Conservation (phyloP, 208 protist genomes). For the Trypanosoma conorhini region DNA sequence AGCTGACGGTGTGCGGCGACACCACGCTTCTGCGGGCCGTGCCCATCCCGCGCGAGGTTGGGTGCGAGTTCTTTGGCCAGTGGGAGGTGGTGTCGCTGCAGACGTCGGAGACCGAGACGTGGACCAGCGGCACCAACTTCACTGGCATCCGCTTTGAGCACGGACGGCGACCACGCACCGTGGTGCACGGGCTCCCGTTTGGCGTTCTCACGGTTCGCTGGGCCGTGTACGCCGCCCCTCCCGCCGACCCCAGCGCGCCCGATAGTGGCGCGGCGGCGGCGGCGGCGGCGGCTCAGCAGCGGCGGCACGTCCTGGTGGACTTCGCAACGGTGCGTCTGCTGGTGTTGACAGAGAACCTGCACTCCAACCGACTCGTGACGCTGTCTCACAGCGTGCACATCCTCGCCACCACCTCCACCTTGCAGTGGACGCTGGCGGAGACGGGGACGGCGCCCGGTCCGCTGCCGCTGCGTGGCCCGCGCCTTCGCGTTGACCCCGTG, state of each 20-base stretch:
- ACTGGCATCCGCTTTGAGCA: slow-evolving; percentile 65
- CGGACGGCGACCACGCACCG: slow-evolving; percentile 41
- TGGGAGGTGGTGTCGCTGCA: slow-evolving; percentile 87
- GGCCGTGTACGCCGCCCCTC: slow-evolving; percentile 58
- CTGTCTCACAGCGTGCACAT: slow-evolving; percentile 63
- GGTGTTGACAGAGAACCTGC: slow-evolving; percentile 82
- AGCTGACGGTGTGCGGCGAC: slow-evolving; percentile 73
- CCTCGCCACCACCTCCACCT: slow-evolving; percentile 62
- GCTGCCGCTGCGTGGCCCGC: slow-evolving; percentile 8
- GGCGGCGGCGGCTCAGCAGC: background rate
- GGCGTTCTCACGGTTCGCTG: slow-evolving; percentile 85
- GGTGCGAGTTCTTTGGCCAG: slow-evolving; percentile 58
- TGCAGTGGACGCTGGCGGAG: slow-evolving; percentile 56
- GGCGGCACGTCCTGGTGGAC: slow-evolving; percentile 62
- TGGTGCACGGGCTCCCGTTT: slow-evolving; percentile 79
- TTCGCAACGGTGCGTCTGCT: slow-evolving; percentile 70
- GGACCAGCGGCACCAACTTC: slow-evolving; percentile 55
- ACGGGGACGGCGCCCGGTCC: slow-evolving; percentile 4
- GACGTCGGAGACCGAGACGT: slow-evolving; percentile 51
- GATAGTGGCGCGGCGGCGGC: background rate
- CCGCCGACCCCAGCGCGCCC: background rate
- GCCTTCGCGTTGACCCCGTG: slow-evolving; percentile 19
- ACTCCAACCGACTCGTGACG: slow-evolving; percentile 64
- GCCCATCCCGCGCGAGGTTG: slow-evolving; percentile 64
- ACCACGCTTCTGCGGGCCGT: slow-evolving; percentile 60